phyloP scores from a whole-genome alignment of 129 eudicot species.

The Flaveria trinervia region DNA sequence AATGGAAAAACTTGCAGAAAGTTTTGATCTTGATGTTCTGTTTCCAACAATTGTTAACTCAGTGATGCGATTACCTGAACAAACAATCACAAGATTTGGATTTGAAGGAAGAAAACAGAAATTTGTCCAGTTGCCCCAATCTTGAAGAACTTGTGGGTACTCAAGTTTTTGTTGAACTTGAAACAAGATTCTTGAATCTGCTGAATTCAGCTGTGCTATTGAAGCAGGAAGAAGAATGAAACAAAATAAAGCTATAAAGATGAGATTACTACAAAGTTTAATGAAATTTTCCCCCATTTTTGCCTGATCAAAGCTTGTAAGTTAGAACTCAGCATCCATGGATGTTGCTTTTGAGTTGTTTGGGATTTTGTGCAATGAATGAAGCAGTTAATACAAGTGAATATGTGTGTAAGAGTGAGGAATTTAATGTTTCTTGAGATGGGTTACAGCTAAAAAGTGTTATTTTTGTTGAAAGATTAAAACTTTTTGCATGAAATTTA shows the following conservation, averaged over 20 bases:
- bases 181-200: slow-evolving; percentile 62
- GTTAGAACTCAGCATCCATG: slow-evolving; percentile 27
- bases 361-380: slow-evolving; percentile 31
- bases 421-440: slow-evolving; percentile 34
- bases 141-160: slow-evolving; percentile 66
- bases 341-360: slow-evolving; percentile 26
- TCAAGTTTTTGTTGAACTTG: slow-evolving; percentile 73
- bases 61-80: slow-evolving; percentile 71
- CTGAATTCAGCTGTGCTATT: slow-evolving; percentile 52
- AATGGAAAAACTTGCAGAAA: slow-evolving; percentile 61
- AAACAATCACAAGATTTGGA: slow-evolving; percentile 48
- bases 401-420: slow-evolving; percentile 27
- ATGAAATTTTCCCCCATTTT: slow-evolving; percentile 12
- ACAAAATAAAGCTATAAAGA: slow-evolving; percentile 34
- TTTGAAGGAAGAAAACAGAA: slow-evolving; percentile 72
- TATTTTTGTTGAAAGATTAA: slow-evolving; percentile 22
- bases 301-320: slow-evolving; percentile 20
- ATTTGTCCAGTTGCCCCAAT: slow-evolving; percentile 70
- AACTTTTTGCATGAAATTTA: slow-evolving; percentile 40
- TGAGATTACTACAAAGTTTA: slow-evolving; percentile 20
- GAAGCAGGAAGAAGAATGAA: slow-evolving; percentile 36
- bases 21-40: slow-evolving; percentile 35
- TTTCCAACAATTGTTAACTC: slow-evolving; percentile 72
- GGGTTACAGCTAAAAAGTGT: slow-evolving; percentile 34
- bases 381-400: slow-evolving; percentile 25